A percentile compares a stretch with the other conserved stretches of the same genome.
These are phyloP conservation scores for Xylaria sp. DNA, from an alignment of 2,329 filamentous ascomycete species.

Conservation along the genomic window DNA sequence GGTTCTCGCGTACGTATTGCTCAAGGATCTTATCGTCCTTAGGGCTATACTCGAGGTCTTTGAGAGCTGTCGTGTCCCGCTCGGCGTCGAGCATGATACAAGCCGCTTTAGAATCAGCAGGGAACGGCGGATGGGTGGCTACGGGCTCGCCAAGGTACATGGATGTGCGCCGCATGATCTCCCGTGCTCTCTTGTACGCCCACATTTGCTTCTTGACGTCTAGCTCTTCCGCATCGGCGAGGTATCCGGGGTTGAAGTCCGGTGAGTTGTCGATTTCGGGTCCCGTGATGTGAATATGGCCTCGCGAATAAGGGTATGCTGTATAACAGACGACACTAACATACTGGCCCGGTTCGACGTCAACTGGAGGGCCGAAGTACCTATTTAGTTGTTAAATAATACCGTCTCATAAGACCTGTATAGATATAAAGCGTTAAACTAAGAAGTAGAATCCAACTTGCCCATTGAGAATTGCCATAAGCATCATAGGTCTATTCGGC, in stretches of 20 bases:
- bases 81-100: constrained; percentile 17
- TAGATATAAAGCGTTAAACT: background rate
- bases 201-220: constrained; percentile 70
- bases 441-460: constrained; percentile 40
- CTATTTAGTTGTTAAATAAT: constrained; percentile 20
- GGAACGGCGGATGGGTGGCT: constrained; percentile 58
- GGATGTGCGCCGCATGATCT: constrained; percentile 66
- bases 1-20: constrained; percentile 53
- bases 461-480: constrained; percentile 55
- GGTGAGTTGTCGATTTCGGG: constrained; percentile 54
- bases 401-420: background rate
- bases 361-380: constrained; percentile 11
- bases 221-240: constrained; percentile 60
- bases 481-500: constrained; percentile 57
- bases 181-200: constrained; percentile 74
- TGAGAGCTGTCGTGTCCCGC: constrained; percentile 41
- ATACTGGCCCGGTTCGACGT: constrained; percentile 56
- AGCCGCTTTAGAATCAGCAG: constrained; percentile 54
- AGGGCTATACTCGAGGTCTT: constrained; percentile 59
- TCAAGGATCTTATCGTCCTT: constrained; percentile 61
- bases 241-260: constrained; percentile 69
- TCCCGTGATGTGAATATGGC: constrained; percentile 68
- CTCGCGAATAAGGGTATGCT: constrained; percentile 69
- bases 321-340: constrained; percentile 63
- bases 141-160: constrained; percentile 61